Percentiles rank a stretch among this genome's conserved stretches.
phyloP scores from a whole-genome alignment of 225 moss, liverwort and hornwort genomes.

The Polytrichum formosum region DNA sequence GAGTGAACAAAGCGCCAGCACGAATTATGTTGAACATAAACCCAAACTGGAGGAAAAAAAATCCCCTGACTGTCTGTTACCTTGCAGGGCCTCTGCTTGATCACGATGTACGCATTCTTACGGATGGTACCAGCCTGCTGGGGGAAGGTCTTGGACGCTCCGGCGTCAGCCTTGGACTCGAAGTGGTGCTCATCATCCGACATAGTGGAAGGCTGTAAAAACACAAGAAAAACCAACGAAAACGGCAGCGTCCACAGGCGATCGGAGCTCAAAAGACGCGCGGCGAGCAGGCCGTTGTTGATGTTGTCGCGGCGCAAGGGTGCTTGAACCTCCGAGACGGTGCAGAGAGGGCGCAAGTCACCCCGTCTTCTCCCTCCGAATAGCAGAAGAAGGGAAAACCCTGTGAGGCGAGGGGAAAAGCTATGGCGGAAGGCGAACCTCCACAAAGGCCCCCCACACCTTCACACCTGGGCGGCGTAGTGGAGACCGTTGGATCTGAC shows the following conservation, averaged over 20 bases:
- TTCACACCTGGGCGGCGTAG: slow-evolving; percentile 1
- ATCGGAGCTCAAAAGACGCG: no score
- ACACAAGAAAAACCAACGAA: no score
- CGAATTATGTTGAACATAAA: no score
- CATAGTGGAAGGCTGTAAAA: slow-evolving; percentile 28
- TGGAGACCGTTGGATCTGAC: not conserved
- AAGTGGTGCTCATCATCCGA: slow-evolving; percentile 74
- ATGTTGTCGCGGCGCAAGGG: no score
- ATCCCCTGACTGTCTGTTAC: slow-evolving; percentile 5
- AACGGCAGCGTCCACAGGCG: no score
- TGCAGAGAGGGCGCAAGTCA: slow-evolving; percentile 1
- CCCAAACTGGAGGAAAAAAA: not conserved
- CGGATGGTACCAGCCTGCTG: slow-evolving; percentile 77
- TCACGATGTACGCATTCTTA: slow-evolving; percentile 56
- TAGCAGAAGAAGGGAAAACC: not conserved
- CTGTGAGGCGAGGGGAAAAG: not conserved
- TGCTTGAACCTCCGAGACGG: not conserved
- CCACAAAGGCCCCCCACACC: not conserved
- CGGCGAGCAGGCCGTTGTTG: no score
- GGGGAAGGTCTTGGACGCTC: slow-evolving; percentile 69
- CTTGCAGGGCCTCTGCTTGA: slow-evolving; percentile 67
- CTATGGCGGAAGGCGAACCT: not conserved
- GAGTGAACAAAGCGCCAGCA: no score
- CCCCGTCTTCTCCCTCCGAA: not conserved
- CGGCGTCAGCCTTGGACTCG: slow-evolving; percentile 72